phyloP scores from a whole-genome alignment of 2,329 filamentous ascomycete species.

The Paecilomyces sp. region DNA sequence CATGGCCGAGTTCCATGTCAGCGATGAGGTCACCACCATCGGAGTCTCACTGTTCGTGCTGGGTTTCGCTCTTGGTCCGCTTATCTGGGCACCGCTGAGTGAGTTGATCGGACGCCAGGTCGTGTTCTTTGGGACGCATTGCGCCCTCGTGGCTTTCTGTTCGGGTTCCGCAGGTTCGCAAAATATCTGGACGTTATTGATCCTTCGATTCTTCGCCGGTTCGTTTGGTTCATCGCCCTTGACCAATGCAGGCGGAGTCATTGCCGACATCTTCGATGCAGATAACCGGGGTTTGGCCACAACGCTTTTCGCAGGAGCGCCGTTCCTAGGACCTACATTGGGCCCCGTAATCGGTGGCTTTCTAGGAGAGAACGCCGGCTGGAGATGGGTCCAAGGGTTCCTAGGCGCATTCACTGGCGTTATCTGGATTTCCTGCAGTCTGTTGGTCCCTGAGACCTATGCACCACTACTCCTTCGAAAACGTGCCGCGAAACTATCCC shows the following conservation, averaged over 20 bases:
- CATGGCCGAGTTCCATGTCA: conserved; percentile 19
- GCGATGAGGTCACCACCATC: conserved; percentile 38
- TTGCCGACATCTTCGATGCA: conserved; percentile 40
- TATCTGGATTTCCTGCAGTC: conserved; percentile 32
- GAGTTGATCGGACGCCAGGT: conserved; percentile 41
- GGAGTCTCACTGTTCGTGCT: conserved; percentile 42
- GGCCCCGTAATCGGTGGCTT: conserved; percentile 49
- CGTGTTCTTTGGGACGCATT: conserved; percentile 39
- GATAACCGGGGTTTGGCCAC: conserved; percentile 35
- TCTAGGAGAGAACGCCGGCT: conserved; percentile 36
- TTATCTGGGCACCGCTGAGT: conserved; percentile 36
- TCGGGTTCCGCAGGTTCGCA: conserved; percentile 34
- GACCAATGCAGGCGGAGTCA: conserved; percentile 41
- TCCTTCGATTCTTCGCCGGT: conserved; percentile 44
- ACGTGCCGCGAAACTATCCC: conserved; percentile 35
- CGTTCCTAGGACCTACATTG: conserved; percentile 41
- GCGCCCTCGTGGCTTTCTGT: conserved; percentile 29
- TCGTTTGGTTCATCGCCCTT: conserved; percentile 37
- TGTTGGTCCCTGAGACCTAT: conserved; percentile 42
- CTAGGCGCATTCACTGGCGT: conserved; percentile 37
- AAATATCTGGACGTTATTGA: conserved; percentile 25
- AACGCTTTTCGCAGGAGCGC: conserved; percentile 35
- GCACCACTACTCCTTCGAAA: conserved; percentile 40
- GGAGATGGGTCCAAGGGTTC: conserved; percentile 41
- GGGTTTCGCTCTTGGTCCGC: conserved; percentile 28